These are phyloP conservation scores for Tanacetum coccineum DNA, from an alignment of 129 eudicot species.

Conservation along the genomic window DNA sequence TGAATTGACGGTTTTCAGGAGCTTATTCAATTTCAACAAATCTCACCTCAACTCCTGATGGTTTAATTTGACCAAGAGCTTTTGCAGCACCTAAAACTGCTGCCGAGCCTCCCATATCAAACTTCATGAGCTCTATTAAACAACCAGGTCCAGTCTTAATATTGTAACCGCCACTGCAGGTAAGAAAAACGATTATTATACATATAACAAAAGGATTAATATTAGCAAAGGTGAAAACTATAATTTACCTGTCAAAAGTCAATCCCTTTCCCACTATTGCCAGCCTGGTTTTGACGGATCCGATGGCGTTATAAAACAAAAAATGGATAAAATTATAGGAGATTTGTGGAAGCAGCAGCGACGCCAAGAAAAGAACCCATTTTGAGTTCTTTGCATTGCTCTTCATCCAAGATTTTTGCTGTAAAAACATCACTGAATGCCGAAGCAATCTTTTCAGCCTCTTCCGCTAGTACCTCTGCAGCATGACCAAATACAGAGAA, in stretches of 20 bases:
- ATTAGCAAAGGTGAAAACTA: constrained; percentile 1
- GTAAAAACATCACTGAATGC: constrained; percentile 72
- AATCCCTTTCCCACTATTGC: constrained; percentile 82
- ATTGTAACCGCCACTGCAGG: constrained; percentile 44
- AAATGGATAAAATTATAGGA: constrained; percentile 90
- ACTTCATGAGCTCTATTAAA: constrained; percentile 91
- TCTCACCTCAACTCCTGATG: constrained; percentile 90
- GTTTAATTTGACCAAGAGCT: constrained; percentile 95
- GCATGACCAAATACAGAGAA: constrained; percentile 15
- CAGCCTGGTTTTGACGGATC: constrained; percentile 62
- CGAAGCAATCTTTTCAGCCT: constrained; percentile 81
- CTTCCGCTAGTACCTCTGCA: constrained; percentile 78
- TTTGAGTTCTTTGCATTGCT: constrained; percentile 90
- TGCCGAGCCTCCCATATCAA: constrained; percentile 99
- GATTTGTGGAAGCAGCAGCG: constrained; percentile 93
- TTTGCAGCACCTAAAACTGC: constrained; percentile 99
- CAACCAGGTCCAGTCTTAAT: constrained; percentile 41
- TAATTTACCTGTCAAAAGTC: constrained; percentile 73
- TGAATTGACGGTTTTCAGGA: neutral
- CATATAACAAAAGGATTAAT: neutral
- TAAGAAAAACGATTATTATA: neutral
- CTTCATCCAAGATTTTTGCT: constrained; percentile 63
- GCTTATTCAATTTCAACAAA: neutral
- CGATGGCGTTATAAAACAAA: constrained; percentile 73
- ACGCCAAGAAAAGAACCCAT: constrained; percentile 98